Percentiles rank a stretch among this genome's conserved stretches.
phyloP scores from a whole-genome alignment of 768 basidiomycete genomes.

The Hypholoma sublateritium region DNA sequence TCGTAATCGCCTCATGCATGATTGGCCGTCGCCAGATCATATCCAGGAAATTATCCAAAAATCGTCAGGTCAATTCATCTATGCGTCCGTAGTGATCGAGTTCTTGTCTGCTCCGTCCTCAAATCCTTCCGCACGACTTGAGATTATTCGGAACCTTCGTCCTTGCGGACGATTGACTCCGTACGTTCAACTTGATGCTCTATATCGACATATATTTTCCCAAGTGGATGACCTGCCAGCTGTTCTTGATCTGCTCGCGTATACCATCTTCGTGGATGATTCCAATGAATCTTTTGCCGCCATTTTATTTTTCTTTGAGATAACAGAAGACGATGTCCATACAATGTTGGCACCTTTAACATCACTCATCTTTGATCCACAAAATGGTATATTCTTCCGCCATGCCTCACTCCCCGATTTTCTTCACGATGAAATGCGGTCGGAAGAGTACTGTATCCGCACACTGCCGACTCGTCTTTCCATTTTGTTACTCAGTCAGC shows the following conservation, averaged over 20 bases:
- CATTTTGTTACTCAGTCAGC: no score
- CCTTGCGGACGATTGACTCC: background rate
- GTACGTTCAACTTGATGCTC: background rate
- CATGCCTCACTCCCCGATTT: no score
- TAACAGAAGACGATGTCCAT: background rate
- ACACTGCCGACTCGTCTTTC: no score
- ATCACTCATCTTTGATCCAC: no score
- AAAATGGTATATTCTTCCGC: no score
- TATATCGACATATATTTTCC: conserved; percentile 1
- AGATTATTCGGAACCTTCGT: background rate
- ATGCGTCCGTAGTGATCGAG: background rate
- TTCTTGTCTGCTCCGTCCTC: background rate
- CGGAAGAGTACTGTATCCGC: no score
- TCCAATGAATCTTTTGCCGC: background rate
- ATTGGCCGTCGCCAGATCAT: background rate
- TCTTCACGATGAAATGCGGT: no score
- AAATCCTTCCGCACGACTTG: background rate
- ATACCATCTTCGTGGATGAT: background rate
- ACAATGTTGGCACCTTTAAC: no score
- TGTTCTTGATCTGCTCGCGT: background rate
- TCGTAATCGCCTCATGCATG: background rate
- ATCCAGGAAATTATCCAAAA: background rate
- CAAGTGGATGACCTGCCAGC: background rate
- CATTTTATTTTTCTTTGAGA: background rate
- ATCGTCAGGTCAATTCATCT: conserved; percentile 10